Percentiles rank a stretch among this genome's conserved stretches.
phyloP scores from a whole-genome alignment of 306 rosid species.

The Trichosanthes cucumerina region DNA sequence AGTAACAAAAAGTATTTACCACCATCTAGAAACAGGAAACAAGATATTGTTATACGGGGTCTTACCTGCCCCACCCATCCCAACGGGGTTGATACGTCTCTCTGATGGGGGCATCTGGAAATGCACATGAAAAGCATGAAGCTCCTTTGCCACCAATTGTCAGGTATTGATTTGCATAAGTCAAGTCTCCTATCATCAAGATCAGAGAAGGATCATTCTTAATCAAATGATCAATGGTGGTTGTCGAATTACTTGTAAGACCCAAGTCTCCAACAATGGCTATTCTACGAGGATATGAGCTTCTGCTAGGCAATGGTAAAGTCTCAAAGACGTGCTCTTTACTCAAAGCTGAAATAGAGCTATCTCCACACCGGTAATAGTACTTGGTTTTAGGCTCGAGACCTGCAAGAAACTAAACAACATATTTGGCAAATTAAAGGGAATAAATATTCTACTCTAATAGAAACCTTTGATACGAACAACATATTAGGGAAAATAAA shows the following conservation, averaged over 20 bases:
- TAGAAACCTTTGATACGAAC: not conserved
- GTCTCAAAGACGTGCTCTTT: conserved; percentile 57
- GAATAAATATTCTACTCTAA: not conserved
- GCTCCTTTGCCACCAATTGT: conserved; percentile 91
- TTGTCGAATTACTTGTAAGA: conserved; percentile 67
- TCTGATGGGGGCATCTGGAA: conserved; percentile 81
- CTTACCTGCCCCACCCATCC: conserved; percentile 99
- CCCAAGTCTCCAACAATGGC: conserved; percentile 89
- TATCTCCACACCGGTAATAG: conserved; percentile 78
- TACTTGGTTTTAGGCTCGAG: conserved; percentile 67
- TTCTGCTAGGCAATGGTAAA: conserved; percentile 36
- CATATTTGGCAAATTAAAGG: not conserved
- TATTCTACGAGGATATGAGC: conserved; percentile 50
- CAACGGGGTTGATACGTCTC: conserved; percentile 94
- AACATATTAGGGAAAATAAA: not conserved
- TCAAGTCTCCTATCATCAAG: conserved; percentile 67
- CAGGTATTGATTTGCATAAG: conserved; percentile 72
- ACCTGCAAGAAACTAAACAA: conserved; percentile 30
- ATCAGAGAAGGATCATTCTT: conserved; percentile 82
- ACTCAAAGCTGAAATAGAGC: conserved; percentile 67
- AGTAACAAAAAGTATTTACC: not conserved
- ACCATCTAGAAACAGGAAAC: not conserved
- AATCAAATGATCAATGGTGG: conserved; percentile 67
- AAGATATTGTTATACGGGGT: not conserved
- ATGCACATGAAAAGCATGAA: conserved; percentile 68